phyloP scores from a whole-genome alignment of 768 basidiomycete species.

The Cantharellus cinnabarinus region DNA sequence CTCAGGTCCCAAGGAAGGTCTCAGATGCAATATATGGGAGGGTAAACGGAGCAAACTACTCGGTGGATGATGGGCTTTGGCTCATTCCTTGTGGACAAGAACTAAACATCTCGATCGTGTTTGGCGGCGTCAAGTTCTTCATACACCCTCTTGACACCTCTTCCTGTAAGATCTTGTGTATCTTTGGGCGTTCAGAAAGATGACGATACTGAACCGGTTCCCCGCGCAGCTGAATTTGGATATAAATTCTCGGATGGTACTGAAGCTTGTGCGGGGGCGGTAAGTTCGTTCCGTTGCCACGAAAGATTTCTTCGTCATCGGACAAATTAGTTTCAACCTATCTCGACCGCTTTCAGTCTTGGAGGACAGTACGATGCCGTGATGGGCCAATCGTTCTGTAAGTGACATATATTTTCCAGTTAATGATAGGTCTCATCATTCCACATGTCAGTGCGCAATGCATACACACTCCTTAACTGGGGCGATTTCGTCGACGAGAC shows the following conservation, averaged over 20 bases:
- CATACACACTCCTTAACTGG: conserved; percentile 39
- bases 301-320: background rate
- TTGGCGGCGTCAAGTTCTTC: conserved; percentile 47
- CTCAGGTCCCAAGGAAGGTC: conserved; percentile 43
- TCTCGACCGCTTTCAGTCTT: conserved; percentile 35
- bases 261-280: conserved; percentile 41
- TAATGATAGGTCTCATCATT: background rate
- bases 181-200: background rate
- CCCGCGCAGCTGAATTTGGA: conserved; percentile 30
- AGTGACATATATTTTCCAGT: conserved; percentile 12
- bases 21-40: conserved; percentile 70
- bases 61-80: conserved; percentile 36
- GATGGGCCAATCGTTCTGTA: conserved; percentile 54
- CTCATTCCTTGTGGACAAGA: conserved; percentile 52
- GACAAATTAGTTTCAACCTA: conserved; percentile 41
- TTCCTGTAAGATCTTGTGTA: background rate
- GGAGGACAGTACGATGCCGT: conserved; percentile 38
- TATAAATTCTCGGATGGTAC: conserved; percentile 28
- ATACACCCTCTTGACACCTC: conserved; percentile 50
- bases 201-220: background rate
- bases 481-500: conserved; percentile 36
- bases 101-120: conserved; percentile 49
- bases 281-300: conserved; percentile 14
- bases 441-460: conserved; percentile 34
- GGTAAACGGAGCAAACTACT: conserved; percentile 51